These are phyloP conservation scores for Hypholoma sublateritium DNA, from an alignment of 768 basidiomycete species.

Conservation along the genomic window DNA sequence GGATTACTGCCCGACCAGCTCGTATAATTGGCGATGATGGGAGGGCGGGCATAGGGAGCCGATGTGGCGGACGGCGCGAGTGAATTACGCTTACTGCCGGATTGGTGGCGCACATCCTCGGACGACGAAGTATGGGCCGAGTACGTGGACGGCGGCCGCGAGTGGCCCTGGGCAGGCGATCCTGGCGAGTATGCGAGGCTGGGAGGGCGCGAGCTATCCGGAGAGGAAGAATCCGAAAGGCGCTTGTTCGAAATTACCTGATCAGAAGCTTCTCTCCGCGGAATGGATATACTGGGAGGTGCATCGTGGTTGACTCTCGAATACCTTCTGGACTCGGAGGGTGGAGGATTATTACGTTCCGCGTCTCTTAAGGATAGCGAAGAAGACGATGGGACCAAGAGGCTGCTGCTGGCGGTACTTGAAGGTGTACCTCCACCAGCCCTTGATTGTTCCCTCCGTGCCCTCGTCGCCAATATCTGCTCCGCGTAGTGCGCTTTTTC, in stretches of 20 bases:
- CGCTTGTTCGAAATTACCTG: conserved; percentile 26
- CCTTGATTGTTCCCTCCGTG: conserved; percentile 58
- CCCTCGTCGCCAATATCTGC: conserved; percentile 59
- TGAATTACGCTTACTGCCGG: conserved; percentile 42
- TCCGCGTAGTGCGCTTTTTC: conserved; percentile 54
- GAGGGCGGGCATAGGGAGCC: conserved; percentile 23
- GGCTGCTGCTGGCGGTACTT: conserved; percentile 25
- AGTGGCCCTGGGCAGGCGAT: conserved; percentile 36
- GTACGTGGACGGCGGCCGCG: conserved; percentile 57
- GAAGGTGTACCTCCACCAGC: conserved; percentile 39
- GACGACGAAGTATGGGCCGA: conserved; percentile 55
- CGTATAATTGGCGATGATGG: conserved; percentile 32
- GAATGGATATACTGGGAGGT: conserved; percentile 26
- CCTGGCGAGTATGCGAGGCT: conserved; percentile 38
- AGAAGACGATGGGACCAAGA: conserved; percentile 33
- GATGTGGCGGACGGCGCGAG: conserved; percentile 21
- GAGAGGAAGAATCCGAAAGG: conserved; percentile 43
- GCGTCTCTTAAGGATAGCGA: conserved; percentile 36
- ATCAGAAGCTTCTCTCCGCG: conserved; percentile 49
- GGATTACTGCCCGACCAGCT: conserved; percentile 40
- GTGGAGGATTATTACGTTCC: conserved; percentile 40
- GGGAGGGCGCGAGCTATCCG: conserved; percentile 47
- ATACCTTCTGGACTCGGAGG: conserved; percentile 33
- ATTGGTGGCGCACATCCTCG: conserved; percentile 49
- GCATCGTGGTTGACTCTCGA: conserved; percentile 36